Evolutionary conservation across 1,284 basidiomycete species (phyloP).

Genomic region (Sphaerobolus stellatus): DNA sequence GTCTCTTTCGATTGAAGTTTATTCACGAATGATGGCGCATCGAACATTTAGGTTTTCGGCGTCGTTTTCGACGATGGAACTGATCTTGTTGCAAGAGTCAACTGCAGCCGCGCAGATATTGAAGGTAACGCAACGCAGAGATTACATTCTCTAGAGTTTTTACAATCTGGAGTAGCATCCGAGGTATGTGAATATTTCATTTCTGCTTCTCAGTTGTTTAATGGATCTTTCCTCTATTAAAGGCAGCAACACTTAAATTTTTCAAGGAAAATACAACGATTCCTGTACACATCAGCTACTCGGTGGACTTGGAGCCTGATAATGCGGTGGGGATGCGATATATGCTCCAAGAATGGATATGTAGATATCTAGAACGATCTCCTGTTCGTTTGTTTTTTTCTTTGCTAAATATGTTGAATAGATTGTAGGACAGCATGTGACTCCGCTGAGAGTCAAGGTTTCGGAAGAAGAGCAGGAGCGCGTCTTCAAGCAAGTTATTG

Average conservation of each 20-base stretch:
- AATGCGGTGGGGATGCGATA: neutral
- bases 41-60: neutral
- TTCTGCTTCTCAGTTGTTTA: neutral
- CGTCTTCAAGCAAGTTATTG: neutral
- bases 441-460: neutral
- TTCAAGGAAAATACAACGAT: slow-evolving; percentile 3
- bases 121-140: neutral
- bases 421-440: neutral
- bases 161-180: neutral
- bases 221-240: too few relatives aligned
- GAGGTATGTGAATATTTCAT: neutral
- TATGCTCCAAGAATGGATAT: slow-evolving; percentile 4
- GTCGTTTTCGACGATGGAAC: neutral
- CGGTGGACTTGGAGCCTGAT: neutral
- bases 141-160: too few relatives aligned
- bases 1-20: neutral
- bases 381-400: too few relatives aligned
- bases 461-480: neutral
- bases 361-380: neutral
- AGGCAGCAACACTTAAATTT: slow-evolving; percentile 1
- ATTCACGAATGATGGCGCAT: neutral
- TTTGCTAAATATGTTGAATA: neutral
- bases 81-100: neutral
- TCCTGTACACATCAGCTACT: neutral
- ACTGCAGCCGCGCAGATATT: neutral